phyloP scores from a whole-genome alignment of 306 rosid genomes.

The Luffa aegyptiaca region DNA sequence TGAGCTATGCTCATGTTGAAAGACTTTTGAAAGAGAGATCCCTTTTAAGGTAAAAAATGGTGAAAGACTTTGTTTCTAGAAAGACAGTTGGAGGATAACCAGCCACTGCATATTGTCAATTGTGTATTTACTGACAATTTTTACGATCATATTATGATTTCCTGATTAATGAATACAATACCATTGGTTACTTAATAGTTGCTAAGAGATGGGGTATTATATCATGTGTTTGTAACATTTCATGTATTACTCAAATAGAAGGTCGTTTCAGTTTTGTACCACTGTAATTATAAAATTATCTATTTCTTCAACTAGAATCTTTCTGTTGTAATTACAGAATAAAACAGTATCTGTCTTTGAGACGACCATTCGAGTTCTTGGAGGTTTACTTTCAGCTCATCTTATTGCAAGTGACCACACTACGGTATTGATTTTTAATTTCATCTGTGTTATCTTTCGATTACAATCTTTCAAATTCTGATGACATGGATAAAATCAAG shows the following conservation, averaged over 20 bases:
- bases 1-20: no score
- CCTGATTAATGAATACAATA: not conserved
- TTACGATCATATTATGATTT: not conserved
- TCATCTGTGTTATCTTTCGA: not conserved
- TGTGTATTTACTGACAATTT: not conserved
- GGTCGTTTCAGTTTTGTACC: not conserved
- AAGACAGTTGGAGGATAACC: not conserved
- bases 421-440: slow-evolving; percentile 46
- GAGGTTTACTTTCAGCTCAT: slow-evolving; percentile 92
- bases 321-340: slow-evolving; percentile 50
- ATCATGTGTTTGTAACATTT: not conserved
- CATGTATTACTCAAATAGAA: not conserved
- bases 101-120: not conserved
- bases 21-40: not conserved
- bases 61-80: not conserved
- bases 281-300: not conserved
- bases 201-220: not conserved
- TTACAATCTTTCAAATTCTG: not conserved
- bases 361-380: slow-evolving; percentile 82
- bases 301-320: not conserved
- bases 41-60: not conserved
- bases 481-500: not conserved
- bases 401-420: slow-evolving; percentile 80
- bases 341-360: slow-evolving; percentile 89
- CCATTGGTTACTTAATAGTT: not conserved